Evolutionary conservation across 495 filamentous ascomycete species (phyloP).

Genomic region (Xylaria palmicola): DNA sequence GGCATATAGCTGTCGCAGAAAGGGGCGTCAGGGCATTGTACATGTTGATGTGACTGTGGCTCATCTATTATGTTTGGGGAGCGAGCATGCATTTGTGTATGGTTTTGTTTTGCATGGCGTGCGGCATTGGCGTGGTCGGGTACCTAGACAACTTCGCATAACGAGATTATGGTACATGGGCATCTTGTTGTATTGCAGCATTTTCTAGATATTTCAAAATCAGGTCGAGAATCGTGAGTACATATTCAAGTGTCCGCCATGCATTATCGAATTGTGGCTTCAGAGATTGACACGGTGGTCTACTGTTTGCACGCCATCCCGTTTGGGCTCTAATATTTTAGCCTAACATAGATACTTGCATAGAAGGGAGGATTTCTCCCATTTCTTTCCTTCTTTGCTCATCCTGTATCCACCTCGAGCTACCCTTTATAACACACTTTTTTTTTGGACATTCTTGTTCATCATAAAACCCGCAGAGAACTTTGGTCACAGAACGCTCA

Average conservation of each 20-base stretch:
- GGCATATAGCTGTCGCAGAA: conserved; percentile 81
- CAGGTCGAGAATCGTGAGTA: not conserved
- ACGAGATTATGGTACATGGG: not conserved
- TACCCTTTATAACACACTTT: too few species aligned
- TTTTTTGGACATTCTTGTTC: not conserved
- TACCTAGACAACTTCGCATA: conserved; percentile 14
- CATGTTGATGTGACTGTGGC: conserved; percentile 51
- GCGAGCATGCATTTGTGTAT: conserved; percentile 1
- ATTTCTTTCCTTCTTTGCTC: not conserved
- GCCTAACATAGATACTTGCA: not conserved
- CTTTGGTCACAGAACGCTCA: not conserved
- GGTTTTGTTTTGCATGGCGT: conserved; percentile 5
- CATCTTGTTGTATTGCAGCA: not conserved
- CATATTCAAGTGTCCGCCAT: not conserved
- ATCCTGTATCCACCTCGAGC: not conserved
- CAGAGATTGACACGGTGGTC: not conserved
- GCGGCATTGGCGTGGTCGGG: conserved; percentile 3
- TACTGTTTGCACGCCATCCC: not conserved
- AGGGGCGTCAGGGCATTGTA: conserved; percentile 61
- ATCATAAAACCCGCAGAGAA: not conserved
- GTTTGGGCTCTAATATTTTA: not conserved
- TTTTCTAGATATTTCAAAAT: not conserved
- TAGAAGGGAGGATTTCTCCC: not conserved
- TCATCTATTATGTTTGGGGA: not conserved
- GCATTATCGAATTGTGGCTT: too few species aligned